Percentiles rank a stretch among this genome's conserved stretches.
Evolutionary conservation across 2,329 filamentous ascomycete genomes (phyloP).

Genomic region (Aureobasidium sp.): DNA sequence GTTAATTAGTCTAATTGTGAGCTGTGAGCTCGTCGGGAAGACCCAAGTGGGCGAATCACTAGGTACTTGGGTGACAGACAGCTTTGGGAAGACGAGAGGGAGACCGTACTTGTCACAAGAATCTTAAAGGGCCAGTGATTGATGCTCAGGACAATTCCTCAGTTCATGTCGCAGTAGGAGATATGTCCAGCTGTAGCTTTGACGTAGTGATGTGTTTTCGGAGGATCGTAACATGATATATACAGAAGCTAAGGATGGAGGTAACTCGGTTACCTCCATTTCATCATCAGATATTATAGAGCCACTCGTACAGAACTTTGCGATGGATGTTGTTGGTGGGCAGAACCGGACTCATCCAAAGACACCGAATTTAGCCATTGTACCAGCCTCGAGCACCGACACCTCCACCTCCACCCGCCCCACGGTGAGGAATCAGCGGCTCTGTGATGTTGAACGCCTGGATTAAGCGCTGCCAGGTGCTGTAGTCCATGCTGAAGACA

Average conservation of each 20-base stretch:
- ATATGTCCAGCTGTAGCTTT: background rate
- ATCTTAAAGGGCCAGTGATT: too few relatives aligned
- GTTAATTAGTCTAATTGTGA: too few relatives aligned
- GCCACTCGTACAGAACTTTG: background rate
- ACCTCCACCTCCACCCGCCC: conserved; percentile 41
- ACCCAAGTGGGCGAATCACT: too few relatives aligned
- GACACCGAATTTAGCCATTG: conserved; percentile 5
- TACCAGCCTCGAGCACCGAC: conserved; percentile 59
- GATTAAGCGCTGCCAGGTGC: conserved; percentile 71
- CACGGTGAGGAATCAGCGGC: conserved; percentile 74
- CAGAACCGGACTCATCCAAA: background rate
- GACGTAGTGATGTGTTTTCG: background rate
- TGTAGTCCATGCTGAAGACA: conserved; percentile 79
- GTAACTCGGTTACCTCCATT: background rate
- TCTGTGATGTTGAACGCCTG: conserved; percentile 66
- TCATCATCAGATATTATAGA: background rate
- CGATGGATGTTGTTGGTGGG: too few relatives aligned
- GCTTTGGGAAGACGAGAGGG: background rate
- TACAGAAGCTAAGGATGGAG: background rate
- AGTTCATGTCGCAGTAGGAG: too few relatives aligned
- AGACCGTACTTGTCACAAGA: background rate
- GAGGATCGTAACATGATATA: background rate
- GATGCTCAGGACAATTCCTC: background rate
- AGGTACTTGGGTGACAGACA: background rate
- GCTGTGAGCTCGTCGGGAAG: too few relatives aligned